phyloP scores from a whole-genome alignment of 129 eudicot species.

The Artemisia annua region DNA sequence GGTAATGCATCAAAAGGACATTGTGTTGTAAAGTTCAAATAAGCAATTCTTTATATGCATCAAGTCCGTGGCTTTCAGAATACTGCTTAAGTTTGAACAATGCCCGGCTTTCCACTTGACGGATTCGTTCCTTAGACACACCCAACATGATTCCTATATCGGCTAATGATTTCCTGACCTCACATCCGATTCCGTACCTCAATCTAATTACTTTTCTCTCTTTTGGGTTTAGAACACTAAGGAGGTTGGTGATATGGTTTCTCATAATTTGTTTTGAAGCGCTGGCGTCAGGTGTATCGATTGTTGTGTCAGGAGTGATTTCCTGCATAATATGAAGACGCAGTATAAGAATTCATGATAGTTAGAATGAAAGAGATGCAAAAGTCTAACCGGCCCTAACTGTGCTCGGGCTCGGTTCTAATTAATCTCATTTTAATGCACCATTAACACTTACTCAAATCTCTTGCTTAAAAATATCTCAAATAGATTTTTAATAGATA shows the following conservation, averaged over 20 bases:
- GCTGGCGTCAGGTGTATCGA: slow-evolving; percentile 54
- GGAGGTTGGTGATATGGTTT: slow-evolving; percentile 68
- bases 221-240: slow-evolving; percentile 53
- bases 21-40: slow-evolving; percentile 27
- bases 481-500: background rate
- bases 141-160: slow-evolving; percentile 73
- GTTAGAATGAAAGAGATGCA: background rate
- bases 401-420: background rate
- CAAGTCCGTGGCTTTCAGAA: slow-evolving; percentile 63
- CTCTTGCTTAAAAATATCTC: background rate
- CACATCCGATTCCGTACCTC: slow-evolving; percentile 69
- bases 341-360: background rate
- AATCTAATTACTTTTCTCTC: slow-evolving; percentile 63
- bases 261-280: slow-evolving; percentile 76
- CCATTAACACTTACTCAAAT: background rate
- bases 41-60: slow-evolving; percentile 72
- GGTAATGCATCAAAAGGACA: slow-evolving; percentile 16
- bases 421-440: background rate
- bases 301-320: slow-evolving; percentile 64
- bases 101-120: slow-evolving; percentile 72
- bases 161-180: slow-evolving; percentile 46
- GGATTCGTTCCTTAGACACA: slow-evolving; percentile 73
- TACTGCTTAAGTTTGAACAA: slow-evolving; percentile 67
- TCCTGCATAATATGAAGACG: slow-evolving; percentile 46
- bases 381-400: background rate